These are phyloP conservation scores for Dactylonectria macrodidyma DNA, from an alignment of 2,329 filamentous ascomycete species.

Conservation along the genomic window DNA sequence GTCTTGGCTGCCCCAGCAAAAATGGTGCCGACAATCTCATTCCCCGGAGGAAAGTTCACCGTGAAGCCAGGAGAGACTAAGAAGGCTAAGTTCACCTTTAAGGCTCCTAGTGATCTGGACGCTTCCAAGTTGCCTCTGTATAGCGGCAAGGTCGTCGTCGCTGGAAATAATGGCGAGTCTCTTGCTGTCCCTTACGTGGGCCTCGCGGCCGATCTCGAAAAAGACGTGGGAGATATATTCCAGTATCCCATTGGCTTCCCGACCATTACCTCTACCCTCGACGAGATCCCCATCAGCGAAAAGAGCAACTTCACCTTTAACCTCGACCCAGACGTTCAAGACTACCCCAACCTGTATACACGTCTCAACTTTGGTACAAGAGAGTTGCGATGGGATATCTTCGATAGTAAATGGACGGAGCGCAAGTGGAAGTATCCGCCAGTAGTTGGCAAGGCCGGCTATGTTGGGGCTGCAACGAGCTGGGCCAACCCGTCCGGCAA, in stretches of 20 bases:
- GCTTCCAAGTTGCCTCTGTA: constrained; percentile 28
- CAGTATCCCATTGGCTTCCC: constrained; percentile 3
- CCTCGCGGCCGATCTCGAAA: constrained; percentile 9
- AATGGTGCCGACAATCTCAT: background rate
- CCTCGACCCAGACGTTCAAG: constrained; percentile 25
- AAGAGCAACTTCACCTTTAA: constrained; percentile 32
- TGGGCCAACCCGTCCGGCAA: constrained; percentile 1
- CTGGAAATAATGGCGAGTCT: constrained; percentile 19
- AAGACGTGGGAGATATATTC: constrained; percentile 6
- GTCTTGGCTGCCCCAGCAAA: background rate
- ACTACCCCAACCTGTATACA: constrained; percentile 40
- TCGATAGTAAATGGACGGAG: constrained; percentile 21
- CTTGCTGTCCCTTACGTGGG: constrained; percentile 20
- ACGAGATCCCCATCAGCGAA: constrained; percentile 1
- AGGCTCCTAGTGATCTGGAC: constrained; percentile 7
- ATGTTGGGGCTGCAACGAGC: constrained; percentile 23
- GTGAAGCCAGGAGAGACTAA: constrained; percentile 14
- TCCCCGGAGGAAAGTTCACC: constrained; percentile 21
- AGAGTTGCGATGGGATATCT: constrained; percentile 41
- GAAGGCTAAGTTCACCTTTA: constrained; percentile 19
- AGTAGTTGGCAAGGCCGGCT: constrained; percentile 14
- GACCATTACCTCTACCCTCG: background rate
- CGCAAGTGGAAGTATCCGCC: constrained; percentile 30
- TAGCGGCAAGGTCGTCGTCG: constrained; percentile 22
- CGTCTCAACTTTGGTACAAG: constrained; percentile 43